A percentile compares a stretch with the other conserved stretches of the same genome.
These are phyloP conservation scores for Erodium trifolium DNA, from an alignment of 441 rosid genomes.

Conservation along the genomic window DNA sequence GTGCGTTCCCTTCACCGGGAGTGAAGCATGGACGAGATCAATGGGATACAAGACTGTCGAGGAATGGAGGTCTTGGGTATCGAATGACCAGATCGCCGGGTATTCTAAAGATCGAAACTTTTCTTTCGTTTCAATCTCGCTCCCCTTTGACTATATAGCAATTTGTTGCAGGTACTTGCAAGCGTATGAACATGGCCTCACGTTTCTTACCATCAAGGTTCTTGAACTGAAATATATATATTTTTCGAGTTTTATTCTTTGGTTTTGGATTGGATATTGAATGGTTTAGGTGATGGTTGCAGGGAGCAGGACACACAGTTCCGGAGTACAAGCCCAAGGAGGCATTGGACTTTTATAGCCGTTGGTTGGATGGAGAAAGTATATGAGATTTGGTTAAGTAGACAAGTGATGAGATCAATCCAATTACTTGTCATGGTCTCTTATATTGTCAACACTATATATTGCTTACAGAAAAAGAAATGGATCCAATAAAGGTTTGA, in stretches of 20 bases:
- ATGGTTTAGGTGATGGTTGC: conserved; percentile 8
- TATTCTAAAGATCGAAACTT: background rate
- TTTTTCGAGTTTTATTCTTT: background rate
- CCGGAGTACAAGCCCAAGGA: conserved; percentile 58
- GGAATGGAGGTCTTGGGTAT: conserved; percentile 43
- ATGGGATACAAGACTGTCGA: conserved; percentile 32
- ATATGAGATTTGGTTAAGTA: conserved; percentile 14
- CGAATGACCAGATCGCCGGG: conserved; percentile 39
- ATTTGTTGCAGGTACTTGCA: conserved; percentile 38
- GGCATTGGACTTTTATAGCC: conserved; percentile 31
- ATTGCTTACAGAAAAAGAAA: background rate
- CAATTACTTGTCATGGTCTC: background rate
- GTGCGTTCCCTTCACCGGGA: conserved; percentile 40
- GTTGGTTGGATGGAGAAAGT: conserved; percentile 33
- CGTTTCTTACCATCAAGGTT: conserved; percentile 53
- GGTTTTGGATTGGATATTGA: background rate
- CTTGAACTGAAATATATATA: background rate
- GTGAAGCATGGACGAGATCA: conserved; percentile 41
- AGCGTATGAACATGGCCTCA: conserved; percentile 43
- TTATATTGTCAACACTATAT: background rate
- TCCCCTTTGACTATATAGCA: too few species aligned
- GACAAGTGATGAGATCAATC: background rate
- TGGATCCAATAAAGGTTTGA: background rate
- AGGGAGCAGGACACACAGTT: conserved; percentile 73
- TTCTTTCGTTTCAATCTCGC: too few species aligned